These are phyloP conservation scores for Diutina rugosa DNA, from an alignment of 1,139 yeast genomes.

Conservation along the genomic window DNA sequence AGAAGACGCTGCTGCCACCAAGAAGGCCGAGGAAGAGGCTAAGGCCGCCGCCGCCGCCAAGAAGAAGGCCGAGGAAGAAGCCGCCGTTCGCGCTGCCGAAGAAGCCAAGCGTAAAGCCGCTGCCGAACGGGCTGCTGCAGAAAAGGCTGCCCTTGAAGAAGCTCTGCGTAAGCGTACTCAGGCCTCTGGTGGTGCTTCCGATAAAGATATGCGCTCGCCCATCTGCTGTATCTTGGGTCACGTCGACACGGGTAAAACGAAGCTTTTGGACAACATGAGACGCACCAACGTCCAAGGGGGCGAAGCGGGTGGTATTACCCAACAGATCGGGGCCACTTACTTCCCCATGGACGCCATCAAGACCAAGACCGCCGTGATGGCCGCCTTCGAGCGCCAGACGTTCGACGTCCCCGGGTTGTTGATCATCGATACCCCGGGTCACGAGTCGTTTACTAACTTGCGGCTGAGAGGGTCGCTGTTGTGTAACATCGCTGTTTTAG, in stretches of 20 bases:
- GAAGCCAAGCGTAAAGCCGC: conserved; percentile 1
- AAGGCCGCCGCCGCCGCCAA: background rate
- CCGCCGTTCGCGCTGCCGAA: background rate
- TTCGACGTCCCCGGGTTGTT: conserved; percentile 95
- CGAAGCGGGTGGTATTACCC: conserved; percentile 99
- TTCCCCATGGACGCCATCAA: conserved; percentile 94
- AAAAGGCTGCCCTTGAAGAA: background rate
- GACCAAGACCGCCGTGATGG: conserved; percentile 86
- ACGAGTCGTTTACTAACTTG: conserved; percentile 95
- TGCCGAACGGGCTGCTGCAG: background rate
- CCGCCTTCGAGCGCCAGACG: conserved; percentile 67
- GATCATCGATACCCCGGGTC: conserved; percentile 98
- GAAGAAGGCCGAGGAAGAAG: background rate
- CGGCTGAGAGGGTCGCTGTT: conserved; percentile 98
- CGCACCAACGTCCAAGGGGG: conserved; percentile 99
- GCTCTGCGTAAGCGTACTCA: background rate
- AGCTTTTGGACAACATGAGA: conserved; percentile 89
- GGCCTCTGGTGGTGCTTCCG: conserved; percentile 8
- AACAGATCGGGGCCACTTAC: conserved; percentile 99
- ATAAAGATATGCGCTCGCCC: conserved; percentile 79
- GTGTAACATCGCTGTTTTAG: conserved; percentile 97
- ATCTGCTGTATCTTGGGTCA: conserved; percentile 98
- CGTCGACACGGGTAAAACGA: conserved; percentile 99
- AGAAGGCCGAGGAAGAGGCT: background rate
- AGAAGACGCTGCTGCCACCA: background rate